Percentiles rank a stretch among this genome's conserved stretches.
Evolutionary conservation across 129 eudicot genomes (phyloP).

Genomic region (Mikania micrantha): DNA sequence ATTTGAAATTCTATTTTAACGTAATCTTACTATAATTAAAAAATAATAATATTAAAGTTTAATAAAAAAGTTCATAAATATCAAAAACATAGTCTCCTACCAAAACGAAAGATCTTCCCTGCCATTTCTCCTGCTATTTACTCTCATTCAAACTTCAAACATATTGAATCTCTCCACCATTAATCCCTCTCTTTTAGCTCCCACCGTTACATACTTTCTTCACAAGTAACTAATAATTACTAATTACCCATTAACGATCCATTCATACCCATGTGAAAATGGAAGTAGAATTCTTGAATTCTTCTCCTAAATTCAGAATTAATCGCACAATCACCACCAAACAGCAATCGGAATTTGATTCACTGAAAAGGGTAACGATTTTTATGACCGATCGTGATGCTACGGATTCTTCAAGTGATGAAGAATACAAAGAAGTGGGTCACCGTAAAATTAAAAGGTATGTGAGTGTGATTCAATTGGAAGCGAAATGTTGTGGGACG

Average conservation of each 20-base stretch:
- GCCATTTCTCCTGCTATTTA: constrained; percentile 18
- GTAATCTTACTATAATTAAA: background rate
- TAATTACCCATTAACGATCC: too few relatives aligned
- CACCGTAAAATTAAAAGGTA: constrained; percentile 25
- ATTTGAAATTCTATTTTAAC: background rate
- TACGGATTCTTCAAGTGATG: constrained; percentile 58
- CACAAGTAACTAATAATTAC: too few relatives aligned
- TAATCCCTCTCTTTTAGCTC: constrained; percentile 21
- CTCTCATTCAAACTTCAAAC: constrained; percentile 30
- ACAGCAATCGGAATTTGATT: background rate
- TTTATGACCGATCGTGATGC: constrained; percentile 47
- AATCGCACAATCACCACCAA: constrained; percentile 11
- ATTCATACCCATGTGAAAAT: constrained; percentile 3
- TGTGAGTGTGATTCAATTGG: constrained; percentile 38
- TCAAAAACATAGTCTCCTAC: background rate
- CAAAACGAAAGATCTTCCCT: constrained; percentile 12
- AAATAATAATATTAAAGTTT: background rate
- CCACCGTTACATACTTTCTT: constrained; percentile 9
- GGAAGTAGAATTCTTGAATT: background rate
- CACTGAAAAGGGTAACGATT: constrained; percentile 31
- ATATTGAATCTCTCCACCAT: constrained; percentile 13
- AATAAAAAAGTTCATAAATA: background rate
- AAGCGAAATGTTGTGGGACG: background rate
- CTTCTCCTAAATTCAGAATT: constrained; percentile 15
- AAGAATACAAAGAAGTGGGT: constrained; percentile 10